phyloP scores from a whole-genome alignment of 2,329 filamentous ascomycete species.

The Colletotrichum melonis region DNA sequence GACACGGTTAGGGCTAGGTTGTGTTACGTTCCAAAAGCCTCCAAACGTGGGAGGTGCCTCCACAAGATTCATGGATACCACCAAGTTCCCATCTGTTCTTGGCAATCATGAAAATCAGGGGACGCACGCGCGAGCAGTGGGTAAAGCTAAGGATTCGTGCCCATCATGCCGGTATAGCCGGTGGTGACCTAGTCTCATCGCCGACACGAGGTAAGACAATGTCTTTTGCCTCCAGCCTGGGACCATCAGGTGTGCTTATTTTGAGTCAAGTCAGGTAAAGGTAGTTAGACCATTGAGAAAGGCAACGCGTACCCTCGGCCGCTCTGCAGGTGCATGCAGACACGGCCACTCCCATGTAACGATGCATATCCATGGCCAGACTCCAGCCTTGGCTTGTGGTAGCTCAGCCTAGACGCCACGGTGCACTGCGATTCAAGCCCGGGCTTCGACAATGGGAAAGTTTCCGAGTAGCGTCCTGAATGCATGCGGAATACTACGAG shows the following conservation, averaged over 20 bases:
- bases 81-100: background rate
- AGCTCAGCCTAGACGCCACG: constrained; percentile 19
- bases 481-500: constrained; percentile 1
- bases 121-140: background rate
- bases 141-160: background rate
- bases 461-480: constrained; percentile 14
- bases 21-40: background rate
- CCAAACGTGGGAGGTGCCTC: background rate
- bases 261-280: background rate
- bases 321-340: constrained; percentile 5
- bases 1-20: background rate
- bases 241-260: background rate
- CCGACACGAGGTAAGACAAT: constrained; percentile 16
- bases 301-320: background rate
- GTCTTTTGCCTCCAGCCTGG: constrained; percentile 5
- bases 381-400: constrained; percentile 3
- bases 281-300: background rate
- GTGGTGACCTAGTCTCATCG: background rate
- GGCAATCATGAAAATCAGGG: background rate
- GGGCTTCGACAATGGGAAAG: constrained; percentile 8
- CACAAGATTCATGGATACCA: background rate
- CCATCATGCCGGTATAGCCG: background rate
- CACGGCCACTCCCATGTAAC: background rate
- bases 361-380: background rate
- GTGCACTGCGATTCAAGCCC: background rate